Evolutionary conservation across 148 eudicot species (phyloP).

Genomic region (Cornus florida): DNA sequence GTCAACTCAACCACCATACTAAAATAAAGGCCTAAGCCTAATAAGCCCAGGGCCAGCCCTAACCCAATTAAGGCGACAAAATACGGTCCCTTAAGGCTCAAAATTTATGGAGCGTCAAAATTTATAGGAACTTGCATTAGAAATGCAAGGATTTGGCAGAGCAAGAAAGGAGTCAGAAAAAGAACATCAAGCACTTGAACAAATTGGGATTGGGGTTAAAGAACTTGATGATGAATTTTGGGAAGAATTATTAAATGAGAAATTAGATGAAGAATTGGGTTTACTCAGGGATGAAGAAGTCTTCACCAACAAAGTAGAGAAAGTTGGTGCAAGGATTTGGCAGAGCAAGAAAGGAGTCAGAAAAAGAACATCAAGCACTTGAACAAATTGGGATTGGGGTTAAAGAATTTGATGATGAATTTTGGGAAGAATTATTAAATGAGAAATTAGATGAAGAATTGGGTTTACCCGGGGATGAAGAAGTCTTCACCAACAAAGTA

Average conservation of each 20-base stretch:
- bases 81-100: too few species aligned
- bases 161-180: conserved; percentile 40
- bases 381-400: conserved; percentile 38
- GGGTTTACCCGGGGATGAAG: conserved; percentile 20
- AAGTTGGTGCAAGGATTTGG: conserved; percentile 30
- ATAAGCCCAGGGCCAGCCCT: too few species aligned
- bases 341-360: conserved; percentile 42
- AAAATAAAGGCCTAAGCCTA: too few species aligned
- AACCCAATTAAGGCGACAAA: too few species aligned
- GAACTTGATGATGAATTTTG: conserved; percentile 85
- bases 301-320: conserved; percentile 30
- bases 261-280: conserved; percentile 34
- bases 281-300: conserved; percentile 27
- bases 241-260: conserved; percentile 77
- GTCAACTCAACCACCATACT: too few species aligned
- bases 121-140: conserved; percentile 61
- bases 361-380: conserved; percentile 26
- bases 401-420: conserved; percentile 72
- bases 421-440: conserved; percentile 83
- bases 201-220: conserved; percentile 33
- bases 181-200: conserved; percentile 30
- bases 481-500: conserved; percentile 35
- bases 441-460: conserved; percentile 45
- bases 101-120: too few species aligned
- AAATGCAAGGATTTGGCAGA: conserved; percentile 38